phyloP scores from a whole-genome alignment of 2,329 filamentous ascomycete species.

The Aspergillus awamori region DNA sequence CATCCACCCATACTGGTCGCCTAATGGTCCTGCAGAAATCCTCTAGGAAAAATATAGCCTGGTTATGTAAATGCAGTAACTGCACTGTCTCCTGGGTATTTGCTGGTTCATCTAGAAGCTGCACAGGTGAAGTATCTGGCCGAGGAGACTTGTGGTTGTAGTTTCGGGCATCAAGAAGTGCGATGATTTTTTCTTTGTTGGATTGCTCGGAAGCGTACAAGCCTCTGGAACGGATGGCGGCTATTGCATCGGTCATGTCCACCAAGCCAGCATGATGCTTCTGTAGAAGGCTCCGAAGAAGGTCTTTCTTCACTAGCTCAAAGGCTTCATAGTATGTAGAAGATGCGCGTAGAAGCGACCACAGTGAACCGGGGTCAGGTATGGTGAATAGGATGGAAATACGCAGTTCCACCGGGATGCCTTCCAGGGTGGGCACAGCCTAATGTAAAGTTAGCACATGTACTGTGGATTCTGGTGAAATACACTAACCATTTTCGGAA shows the following conservation, averaged over 20 bases:
- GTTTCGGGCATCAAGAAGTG: constrained; percentile 21
- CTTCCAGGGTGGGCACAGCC: not conserved
- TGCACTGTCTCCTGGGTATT: constrained; percentile 12
- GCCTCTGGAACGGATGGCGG: constrained; percentile 23
- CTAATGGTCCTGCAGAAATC: constrained; percentile 6
- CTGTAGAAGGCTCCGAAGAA: constrained; percentile 8
- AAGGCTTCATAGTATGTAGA: constrained; percentile 20
- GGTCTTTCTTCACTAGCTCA: constrained; percentile 5
- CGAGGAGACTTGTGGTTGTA: constrained; percentile 21
- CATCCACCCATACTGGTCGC: constrained; percentile 6
- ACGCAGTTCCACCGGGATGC: constrained; percentile 22
- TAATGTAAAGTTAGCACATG: too few species aligned
- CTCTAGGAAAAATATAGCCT: constrained; percentile 9
- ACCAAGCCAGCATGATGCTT: constrained; percentile 16
- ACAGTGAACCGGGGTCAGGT: constrained; percentile 16
- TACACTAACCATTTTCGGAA: too few species aligned
- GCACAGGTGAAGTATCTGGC: not conserved
- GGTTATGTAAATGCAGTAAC: constrained; percentile 13
- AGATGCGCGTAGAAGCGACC: constrained; percentile 22
- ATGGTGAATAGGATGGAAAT: constrained; percentile 20
- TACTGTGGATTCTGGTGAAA: too few species aligned
- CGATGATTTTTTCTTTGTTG: constrained; percentile 19
- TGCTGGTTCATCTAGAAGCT: constrained; percentile 8
- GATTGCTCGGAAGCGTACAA: not conserved
- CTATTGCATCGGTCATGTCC: constrained; percentile 21